A percentile compares a stretch with the other conserved stretches of the same genome.
Evolutionary conservation across 1,284 basidiomycete genomes (phyloP).

Genomic region (Trichosporon sp.): DNA sequence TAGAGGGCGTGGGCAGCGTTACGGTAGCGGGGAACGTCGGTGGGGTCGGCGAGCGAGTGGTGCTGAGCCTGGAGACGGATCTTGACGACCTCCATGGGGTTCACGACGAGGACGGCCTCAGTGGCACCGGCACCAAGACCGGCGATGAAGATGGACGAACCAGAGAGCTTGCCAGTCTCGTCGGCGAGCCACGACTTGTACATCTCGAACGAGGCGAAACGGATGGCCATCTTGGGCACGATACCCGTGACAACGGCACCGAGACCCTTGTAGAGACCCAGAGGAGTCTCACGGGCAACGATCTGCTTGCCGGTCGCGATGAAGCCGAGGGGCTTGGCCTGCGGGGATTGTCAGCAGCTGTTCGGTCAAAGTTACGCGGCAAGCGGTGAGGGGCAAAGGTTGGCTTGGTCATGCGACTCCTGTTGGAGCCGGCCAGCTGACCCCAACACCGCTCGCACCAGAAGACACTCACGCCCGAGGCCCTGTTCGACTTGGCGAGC

Average conservation of each 20-base stretch:
- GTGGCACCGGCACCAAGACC: constrained; percentile 91
- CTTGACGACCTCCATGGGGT: constrained; percentile 99
- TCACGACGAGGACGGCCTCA: constrained; percentile 90
- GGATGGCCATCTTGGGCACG: constrained; percentile 99
- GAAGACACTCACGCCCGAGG: constrained; percentile 65
- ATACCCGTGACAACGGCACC: constrained; percentile 97
- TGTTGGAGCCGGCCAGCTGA: background rate
- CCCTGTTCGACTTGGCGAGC: constrained; percentile 70
- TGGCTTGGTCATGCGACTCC: background rate
- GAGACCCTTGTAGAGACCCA: constrained; percentile 96
- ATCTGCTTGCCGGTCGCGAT: constrained; percentile 88
- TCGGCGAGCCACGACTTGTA: constrained; percentile 77
- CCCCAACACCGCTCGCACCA: background rate
- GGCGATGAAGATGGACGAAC: constrained; percentile 58
- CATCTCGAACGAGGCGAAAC: constrained; percentile 93
- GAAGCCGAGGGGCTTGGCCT: constrained; percentile 91
- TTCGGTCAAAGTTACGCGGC: background rate
- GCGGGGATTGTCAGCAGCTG: constrained; percentile 9
- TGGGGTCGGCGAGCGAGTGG: constrained; percentile 81
- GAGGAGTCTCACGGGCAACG: constrained; percentile 81
- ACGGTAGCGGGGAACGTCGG: constrained; percentile 88
- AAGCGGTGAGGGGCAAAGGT: background rate
- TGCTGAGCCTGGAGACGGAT: constrained; percentile 92
- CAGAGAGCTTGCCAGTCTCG: constrained; percentile 30
- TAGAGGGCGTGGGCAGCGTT: constrained; percentile 97